These are phyloP conservation scores for Metschnikowia amazonensis DNA, from an alignment of 805 yeast genomes.

Conservation along the genomic window DNA sequence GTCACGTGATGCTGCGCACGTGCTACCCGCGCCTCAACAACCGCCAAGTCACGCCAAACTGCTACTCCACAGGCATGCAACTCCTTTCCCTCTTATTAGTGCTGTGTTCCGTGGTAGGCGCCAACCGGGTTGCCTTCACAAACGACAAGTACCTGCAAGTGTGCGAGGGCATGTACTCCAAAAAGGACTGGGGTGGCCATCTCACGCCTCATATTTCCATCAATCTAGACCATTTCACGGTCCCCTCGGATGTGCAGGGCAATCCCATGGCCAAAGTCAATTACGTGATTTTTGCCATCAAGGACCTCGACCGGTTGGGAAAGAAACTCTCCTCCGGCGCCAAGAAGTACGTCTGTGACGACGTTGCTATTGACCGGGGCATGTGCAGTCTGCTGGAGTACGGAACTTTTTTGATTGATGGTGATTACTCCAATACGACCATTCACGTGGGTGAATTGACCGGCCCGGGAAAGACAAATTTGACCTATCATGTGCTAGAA, in stretches of 20 bases:
- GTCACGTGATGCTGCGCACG: no score
- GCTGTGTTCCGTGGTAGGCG: constrained; percentile 19
- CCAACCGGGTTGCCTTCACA: constrained; percentile 48
- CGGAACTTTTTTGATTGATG: constrained; percentile 60
- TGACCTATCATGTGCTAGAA: constrained; percentile 58
- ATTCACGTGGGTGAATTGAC: constrained; percentile 55
- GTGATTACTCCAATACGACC: constrained; percentile 46
- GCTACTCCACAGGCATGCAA: constrained; percentile 2
- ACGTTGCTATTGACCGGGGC: constrained; percentile 50
- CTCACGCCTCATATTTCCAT: constrained; percentile 49
- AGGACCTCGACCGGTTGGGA: constrained; percentile 72
- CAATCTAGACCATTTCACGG: constrained; percentile 26
- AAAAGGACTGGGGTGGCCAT: constrained; percentile 82
- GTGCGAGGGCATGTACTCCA: constrained; percentile 89
- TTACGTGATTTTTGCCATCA: constrained; percentile 77
- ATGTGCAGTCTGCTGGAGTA: constrained; percentile 51
- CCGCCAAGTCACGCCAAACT: neutral
- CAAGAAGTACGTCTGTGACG: constrained; percentile 70
- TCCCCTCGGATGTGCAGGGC: constrained; percentile 24
- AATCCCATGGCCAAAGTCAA: constrained; percentile 41
- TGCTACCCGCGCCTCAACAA: neutral
- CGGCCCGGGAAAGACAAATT: constrained; percentile 54
- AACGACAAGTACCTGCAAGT: constrained; percentile 51
- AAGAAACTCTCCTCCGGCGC: constrained; percentile 32
- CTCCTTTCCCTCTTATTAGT: constrained; percentile 8